Conservation (phyloP, 148 eudicot genomes). For the Nepenthes mirabilis region DNA sequence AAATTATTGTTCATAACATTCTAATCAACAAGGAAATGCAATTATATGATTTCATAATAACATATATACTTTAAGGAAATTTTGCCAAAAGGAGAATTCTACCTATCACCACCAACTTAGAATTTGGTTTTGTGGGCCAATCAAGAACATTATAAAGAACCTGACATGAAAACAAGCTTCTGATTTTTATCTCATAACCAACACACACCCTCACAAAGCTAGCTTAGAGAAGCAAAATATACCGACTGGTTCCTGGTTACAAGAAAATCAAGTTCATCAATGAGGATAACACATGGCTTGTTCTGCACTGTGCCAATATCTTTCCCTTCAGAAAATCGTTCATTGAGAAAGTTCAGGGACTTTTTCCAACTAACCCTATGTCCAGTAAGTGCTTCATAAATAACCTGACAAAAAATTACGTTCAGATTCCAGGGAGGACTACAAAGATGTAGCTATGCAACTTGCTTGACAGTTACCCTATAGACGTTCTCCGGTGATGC, state of each 20-base stretch:
- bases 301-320: constrained; percentile 53
- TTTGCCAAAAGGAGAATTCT: background rate
- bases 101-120: constrained; percentile 94
- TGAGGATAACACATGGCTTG: constrained; percentile 83
- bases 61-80: background rate
- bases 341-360: constrained; percentile 77
- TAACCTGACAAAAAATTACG: constrained; percentile 44
- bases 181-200: background rate
- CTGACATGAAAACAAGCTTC: constrained; percentile 23
- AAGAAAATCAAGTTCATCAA: constrained; percentile 94
- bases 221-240: constrained; percentile 8
- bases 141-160: constrained; percentile 98
- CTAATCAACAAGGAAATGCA: background rate
- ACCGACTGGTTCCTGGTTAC: constrained; percentile 95
- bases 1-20: constrained; percentile 1
- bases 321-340: constrained; percentile 68
- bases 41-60: background rate
- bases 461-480: constrained; percentile 28
- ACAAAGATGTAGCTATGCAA: constrained; percentile 4
- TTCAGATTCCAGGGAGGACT: constrained; percentile 6
- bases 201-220: background rate
- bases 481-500: constrained; percentile 94
- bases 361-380: constrained; percentile 92
- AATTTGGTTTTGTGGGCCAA: constrained; percentile 97
- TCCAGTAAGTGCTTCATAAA: constrained; percentile 89